Base-by-base conservation (phyloP, 192 early-diverging fungal species). In the Martensiomyces pterosporus region DNA sequence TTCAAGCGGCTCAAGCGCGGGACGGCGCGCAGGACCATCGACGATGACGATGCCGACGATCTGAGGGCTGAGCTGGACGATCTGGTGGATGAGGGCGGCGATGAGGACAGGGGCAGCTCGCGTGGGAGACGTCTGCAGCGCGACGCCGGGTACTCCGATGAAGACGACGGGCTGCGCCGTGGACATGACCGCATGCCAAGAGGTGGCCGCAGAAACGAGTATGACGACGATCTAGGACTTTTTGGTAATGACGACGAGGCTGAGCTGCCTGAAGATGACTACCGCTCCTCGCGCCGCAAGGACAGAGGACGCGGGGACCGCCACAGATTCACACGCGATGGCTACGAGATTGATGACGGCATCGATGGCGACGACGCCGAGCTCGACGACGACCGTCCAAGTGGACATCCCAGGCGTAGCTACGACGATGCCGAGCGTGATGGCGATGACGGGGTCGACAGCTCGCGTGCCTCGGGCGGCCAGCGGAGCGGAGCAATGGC, bases 1-100 rank as follows among this genome's bases (percentile, higher is more conserved):
- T 81, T 84, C 42, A 90, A 88, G 53, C 72, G 89, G 9, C 76
- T 92, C 10, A 90, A 91, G 63, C 79, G 85, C 39, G 84, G 85
- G 17, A 77, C 82, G 24, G 80, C 83, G 33, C 80, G 84, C 21
- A 64, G 43, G 45, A 44, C 43, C 24, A 23, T 22, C 22, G 52
- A 39, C n/a, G 47, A 72, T 39, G 79, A 75, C n/a, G 77, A 82
- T 22, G 79, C 72, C 13, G 79, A 78, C 13, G 64, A 72, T 17
- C 60, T 59, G 68, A 47, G 19, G 27, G 50, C 63, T 39, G 67
- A 52, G 53, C 60, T 39, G 9, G 56, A 67, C 13, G 65, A 67
- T 24, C 52, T 64, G 3, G 48, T 48, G 9, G 65, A 50, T 39
- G 62, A 47, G 3, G 57, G 60, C 12, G 39, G 37, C 13, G 32